Conservation (phyloP, 139 green algal species). For the Micromonas commoda region DNA sequence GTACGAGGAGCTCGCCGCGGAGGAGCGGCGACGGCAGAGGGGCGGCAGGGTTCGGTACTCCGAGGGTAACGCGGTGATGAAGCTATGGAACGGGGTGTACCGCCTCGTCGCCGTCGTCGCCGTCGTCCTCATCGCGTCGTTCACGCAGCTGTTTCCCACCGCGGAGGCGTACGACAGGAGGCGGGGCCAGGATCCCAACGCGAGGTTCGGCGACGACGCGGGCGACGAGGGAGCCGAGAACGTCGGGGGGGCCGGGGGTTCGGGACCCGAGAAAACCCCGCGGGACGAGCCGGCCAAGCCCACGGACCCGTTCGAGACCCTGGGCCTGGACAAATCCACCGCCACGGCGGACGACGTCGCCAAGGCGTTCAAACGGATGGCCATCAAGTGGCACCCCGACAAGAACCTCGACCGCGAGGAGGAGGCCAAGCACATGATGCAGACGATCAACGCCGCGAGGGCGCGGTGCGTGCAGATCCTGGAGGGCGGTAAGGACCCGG, state of each 20-base stretch:
- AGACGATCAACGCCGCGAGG: not conserved
- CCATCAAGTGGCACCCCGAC: not conserved
- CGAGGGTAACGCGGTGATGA: not conserved
- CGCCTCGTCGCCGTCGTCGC: not conserved
- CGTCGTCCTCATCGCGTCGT: too few relatives aligned
- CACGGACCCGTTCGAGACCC: not conserved
- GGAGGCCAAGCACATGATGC: not conserved
- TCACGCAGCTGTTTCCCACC: not conserved
- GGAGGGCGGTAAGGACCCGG: not conserved
- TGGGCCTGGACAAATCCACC: not conserved
- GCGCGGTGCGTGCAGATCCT: not conserved
- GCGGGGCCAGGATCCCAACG: too few relatives aligned
- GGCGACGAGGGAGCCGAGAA: not conserved
- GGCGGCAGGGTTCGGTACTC: not conserved
- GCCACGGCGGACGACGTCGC: not conserved
- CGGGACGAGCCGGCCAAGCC: not conserved
- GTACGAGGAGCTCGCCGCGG: not conserved
- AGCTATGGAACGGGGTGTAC: not conserved
- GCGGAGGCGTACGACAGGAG: not conserved
- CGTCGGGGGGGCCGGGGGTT: too few relatives aligned
- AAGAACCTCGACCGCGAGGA: not conserved
- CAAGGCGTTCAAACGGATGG: not conserved
- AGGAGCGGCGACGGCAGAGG: not conserved
- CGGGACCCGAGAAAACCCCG: too few relatives aligned
- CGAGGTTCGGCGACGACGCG: not conserved